A percentile compares a stretch with the other conserved stretches of the same genome.
phyloP scores from a whole-genome alignment of 768 basidiomycete species.

The Agaricus blazei region DNA sequence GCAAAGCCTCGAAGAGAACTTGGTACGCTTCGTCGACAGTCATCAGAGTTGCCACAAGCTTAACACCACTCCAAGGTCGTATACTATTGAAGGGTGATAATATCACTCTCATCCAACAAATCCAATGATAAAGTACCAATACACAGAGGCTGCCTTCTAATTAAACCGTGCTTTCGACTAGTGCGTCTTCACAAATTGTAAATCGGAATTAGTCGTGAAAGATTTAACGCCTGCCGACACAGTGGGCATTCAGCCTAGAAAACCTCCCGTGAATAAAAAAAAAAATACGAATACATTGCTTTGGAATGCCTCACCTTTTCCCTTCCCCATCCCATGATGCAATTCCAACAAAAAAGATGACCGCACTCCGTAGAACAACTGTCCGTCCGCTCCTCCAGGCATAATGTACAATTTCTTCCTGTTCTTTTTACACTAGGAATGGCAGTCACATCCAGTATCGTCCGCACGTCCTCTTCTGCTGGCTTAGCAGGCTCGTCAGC shows the following conservation, averaged over 20 bases:
- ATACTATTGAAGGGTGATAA: slow-evolving; percentile 97
- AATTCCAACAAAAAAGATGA: slow-evolving; percentile 87
- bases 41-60: slow-evolving; percentile 6
- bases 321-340: slow-evolving; percentile 83
- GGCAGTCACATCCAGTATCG: slow-evolving; percentile 52
- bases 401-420: slow-evolving; percentile 73
- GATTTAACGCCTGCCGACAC: slow-evolving; percentile 71
- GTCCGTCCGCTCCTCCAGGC: slow-evolving; percentile 78
- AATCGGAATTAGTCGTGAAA: slow-evolving; percentile 69
- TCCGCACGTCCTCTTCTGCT: slow-evolving; percentile 68
- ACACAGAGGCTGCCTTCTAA: background rate
- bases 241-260: slow-evolving; percentile 78
- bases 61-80: slow-evolving; percentile 53
- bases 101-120: slow-evolving; percentile 93
- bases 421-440: slow-evolving; percentile 51
- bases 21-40: slow-evolving; percentile 43
- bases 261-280: background rate
- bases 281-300: background rate
- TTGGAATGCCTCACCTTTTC: slow-evolving; percentile 57
- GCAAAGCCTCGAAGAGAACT: slow-evolving; percentile 80
- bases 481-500: slow-evolving; percentile 50
- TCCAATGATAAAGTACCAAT: slow-evolving; percentile 12
- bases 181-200: slow-evolving; percentile 64
- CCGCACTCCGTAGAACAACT: slow-evolving; percentile 86
- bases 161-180: background rate